Conservation (phyloP, 805 yeast species). For the Starmerella apicola region DNA sequence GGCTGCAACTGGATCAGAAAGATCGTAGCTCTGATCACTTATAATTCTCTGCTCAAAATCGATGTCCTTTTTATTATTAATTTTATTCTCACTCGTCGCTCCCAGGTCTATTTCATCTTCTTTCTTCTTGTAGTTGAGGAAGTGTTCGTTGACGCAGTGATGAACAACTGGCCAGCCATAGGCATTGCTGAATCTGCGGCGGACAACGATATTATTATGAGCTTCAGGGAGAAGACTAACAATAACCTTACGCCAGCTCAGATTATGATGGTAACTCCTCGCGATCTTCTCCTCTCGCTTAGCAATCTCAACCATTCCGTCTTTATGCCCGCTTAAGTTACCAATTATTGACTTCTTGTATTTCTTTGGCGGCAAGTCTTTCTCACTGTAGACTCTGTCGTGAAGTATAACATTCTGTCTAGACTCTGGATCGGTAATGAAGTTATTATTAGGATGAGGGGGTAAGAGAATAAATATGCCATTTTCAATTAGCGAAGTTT, state of each 20-base stretch:
- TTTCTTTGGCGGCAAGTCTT: slow-evolving; percentile 50
- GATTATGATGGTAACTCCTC: slow-evolving; percentile 67
- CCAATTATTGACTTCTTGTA: slow-evolving; percentile 16
- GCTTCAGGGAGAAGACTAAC: slow-evolving; percentile 86
- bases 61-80: background rate
- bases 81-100: background rate
- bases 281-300: slow-evolving; percentile 70
- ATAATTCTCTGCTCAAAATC: background rate
- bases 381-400: slow-evolving; percentile 59
- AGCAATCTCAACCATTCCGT: slow-evolving; percentile 26
- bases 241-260: slow-evolving; percentile 85
- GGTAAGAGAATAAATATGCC: slow-evolving; percentile 69
- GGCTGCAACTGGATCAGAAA: background rate
- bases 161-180: slow-evolving; percentile 92
- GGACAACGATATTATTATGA: slow-evolving; percentile 80
- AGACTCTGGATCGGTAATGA: slow-evolving; percentile 50
- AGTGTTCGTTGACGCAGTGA: slow-evolving; percentile 61
- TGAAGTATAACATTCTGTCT: slow-evolving; percentile 65
- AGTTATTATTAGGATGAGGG: slow-evolving; percentile 61
- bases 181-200: slow-evolving; percentile 82
- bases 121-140: slow-evolving; percentile 27
- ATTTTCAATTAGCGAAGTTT: slow-evolving; percentile 63
- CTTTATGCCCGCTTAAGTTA: slow-evolving; percentile 5
- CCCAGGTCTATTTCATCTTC: background rate
- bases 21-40: background rate